Base-by-base conservation (phyloP, 1,284 basidiomycete genomes). In the Meripilus lineatus region DNA sequence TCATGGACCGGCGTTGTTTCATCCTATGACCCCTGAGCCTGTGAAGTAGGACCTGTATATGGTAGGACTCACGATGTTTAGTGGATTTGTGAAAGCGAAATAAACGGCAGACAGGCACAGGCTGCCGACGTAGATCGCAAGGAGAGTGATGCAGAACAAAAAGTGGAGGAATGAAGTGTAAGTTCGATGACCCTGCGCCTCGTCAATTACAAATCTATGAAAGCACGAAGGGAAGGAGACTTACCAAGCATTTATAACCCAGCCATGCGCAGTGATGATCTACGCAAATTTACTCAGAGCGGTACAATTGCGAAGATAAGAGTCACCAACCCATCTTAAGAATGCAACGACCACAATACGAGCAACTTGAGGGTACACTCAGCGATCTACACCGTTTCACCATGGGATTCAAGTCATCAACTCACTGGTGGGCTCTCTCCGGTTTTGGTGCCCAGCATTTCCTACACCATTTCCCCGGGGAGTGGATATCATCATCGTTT, bases 181-280 rank as follows among this genome's bases (percentile, higher is more conserved):
- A 42, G 89, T 93, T 58, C 87, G 74, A 63, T 89, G 81, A 5
- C 90, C 90, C 86, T 89, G 50, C 23, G 48, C 8, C 17, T 17
- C 5, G 21, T 43, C 32, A 46, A 42, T 39, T 37, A 30, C 37
- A 17, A 11, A 43, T 26, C 22, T 20, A 40, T n/a, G n/a, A n/a
- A n/a, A n/a, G n/a, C n/a, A n/a, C n/a, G n/a, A n/a, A n/a, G n/a
- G n/a, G 32, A 23, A 34, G 38, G 15, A 22, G 30, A 70, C 81
- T 58, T 58, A 86, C 86, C 41, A 94, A 77, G 62, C 91, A 94
- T 58, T 75, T 84, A 42, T 71, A 68, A 32, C 79, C 87, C 13
- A 93, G 67, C 91, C 91, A 94, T 3, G 84, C 84, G 58, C 91
- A 94, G 59, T 94, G 91, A 59, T 93, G 91, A 61, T 94, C 90